phyloP scores from a whole-genome alignment of 495 filamentous ascomycete species.

The Xylaria intraflava region DNA sequence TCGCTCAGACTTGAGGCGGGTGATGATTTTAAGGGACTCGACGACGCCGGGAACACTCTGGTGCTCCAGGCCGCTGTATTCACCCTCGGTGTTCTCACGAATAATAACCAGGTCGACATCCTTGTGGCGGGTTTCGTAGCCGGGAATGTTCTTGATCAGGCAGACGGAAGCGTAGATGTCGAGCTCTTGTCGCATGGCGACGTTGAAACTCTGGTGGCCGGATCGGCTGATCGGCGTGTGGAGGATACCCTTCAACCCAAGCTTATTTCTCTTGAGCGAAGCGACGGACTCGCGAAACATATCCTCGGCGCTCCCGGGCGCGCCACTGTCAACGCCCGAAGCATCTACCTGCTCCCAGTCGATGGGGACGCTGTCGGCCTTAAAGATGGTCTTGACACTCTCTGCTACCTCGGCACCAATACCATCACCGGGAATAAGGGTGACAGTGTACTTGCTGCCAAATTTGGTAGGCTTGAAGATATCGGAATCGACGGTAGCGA shows the following conservation, averaged over 20 bases:
- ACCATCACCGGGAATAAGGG: conserved; percentile 95
- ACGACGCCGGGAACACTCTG: conserved; percentile 96
- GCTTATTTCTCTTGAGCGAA: conserved; percentile 94
- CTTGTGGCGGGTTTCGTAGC: conserved; percentile 93
- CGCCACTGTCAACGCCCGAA: conserved; percentile 69
- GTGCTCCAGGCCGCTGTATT: conserved; percentile 98
- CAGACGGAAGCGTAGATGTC: conserved; percentile 99
- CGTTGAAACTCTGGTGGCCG: conserved; percentile 98
- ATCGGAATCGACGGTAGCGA: conserved; percentile 76
- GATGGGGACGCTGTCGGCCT: conserved; percentile 96
- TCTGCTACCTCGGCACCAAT: conserved; percentile 97
- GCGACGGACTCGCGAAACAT: conserved; percentile 91
- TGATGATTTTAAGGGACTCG: conserved; percentile 99
- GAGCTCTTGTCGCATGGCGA: conserved; percentile 95
- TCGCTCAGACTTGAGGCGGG: conserved; percentile 94
- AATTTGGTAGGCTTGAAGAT: conserved; percentile 99
- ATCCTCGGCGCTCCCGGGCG: conserved; percentile 85
- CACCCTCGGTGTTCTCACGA: conserved; percentile 98
- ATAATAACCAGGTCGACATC: conserved; percentile 97
- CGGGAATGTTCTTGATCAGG: conserved; percentile 98
- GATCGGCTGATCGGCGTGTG: conserved; percentile 95
- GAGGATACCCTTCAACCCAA: conserved; percentile 94
- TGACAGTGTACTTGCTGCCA: conserved; percentile 98
- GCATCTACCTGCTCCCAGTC: conserved; percentile 99
- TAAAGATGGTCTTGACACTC: conserved; percentile 97